phyloP scores from a whole-genome alignment of 2,329 filamentous ascomycete species.

The Ampelomyces quisqualis region DNA sequence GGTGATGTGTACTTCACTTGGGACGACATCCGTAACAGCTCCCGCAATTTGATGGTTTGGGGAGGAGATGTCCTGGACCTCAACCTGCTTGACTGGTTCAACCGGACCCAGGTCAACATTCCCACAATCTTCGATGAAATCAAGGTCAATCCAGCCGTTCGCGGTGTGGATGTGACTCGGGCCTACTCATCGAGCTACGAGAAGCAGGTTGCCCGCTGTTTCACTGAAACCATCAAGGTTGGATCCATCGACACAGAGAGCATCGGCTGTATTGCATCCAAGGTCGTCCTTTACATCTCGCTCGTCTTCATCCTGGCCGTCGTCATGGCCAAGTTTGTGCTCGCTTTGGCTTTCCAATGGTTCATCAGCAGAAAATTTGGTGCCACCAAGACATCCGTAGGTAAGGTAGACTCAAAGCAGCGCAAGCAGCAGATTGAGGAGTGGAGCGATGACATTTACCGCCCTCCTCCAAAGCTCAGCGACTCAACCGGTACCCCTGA shows the following conservation, averaged over 20 bases:
- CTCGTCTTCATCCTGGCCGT: slow-evolving; percentile 89
- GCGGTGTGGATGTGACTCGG: slow-evolving; percentile 85
- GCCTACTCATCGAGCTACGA: slow-evolving; percentile 77
- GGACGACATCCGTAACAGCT: slow-evolving; percentile 86
- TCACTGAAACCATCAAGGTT: slow-evolving; percentile 92
- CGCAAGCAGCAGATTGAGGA: slow-evolving; percentile 93
- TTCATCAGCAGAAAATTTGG: slow-evolving; percentile 86
- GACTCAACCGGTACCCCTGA: slow-evolving; percentile 69
- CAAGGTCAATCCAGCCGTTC: slow-evolving; percentile 67
- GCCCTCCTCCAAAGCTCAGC: slow-evolving; percentile 77
- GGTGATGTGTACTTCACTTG: slow-evolving; percentile 96
- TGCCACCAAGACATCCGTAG: slow-evolving; percentile 80
- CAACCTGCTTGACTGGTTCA: slow-evolving; percentile 86
- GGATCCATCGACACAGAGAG: slow-evolving; percentile 94
- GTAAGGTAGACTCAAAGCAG: slow-evolving; percentile 71
- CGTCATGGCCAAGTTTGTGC: slow-evolving; percentile 79
- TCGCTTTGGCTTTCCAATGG: slow-evolving; percentile 94
- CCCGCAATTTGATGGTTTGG: slow-evolving; percentile 90
- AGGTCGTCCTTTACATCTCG: slow-evolving; percentile 94
- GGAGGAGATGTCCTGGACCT: slow-evolving; percentile 92
- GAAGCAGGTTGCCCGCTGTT: slow-evolving; percentile 80
- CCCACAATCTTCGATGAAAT: slow-evolving; percentile 79
- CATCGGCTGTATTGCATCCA: slow-evolving; percentile 94
- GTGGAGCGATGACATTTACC: slow-evolving; percentile 97
- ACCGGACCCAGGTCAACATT: slow-evolving; percentile 72